Conservation (phyloP, 768 basidiomycete species). For the Zangia roseola region DNA sequence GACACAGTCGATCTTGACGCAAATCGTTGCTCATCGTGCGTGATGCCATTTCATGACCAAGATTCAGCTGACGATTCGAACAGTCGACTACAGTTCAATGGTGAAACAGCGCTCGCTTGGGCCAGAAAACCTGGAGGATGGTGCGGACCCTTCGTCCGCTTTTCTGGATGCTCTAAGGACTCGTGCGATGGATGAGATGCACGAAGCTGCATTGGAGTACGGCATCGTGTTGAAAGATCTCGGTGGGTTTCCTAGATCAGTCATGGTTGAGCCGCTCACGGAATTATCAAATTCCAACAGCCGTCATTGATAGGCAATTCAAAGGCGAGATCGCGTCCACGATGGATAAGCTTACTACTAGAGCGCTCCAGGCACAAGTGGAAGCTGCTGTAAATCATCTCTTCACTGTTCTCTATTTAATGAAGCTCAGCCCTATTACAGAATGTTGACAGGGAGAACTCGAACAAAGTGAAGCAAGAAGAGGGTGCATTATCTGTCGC, state of each 20-base stretch:
- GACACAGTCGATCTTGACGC: conserved; percentile 83
- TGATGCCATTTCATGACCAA: conserved; percentile 11
- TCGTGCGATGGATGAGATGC: conserved; percentile 85
- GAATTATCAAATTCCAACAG: conserved; percentile 33
- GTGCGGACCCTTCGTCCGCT: conserved; percentile 64
- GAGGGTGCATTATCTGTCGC: conserved; percentile 80
- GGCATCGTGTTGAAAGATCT: conserved; percentile 83
- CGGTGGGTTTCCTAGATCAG: conserved; percentile 38
- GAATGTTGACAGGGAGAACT: conserved; percentile 87
- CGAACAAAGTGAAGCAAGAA: conserved; percentile 84
- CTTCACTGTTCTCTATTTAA: background rate
- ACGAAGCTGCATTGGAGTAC: conserved; percentile 77
- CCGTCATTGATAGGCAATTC: conserved; percentile 85
- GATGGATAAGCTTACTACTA: conserved; percentile 83
- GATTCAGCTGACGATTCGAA: background rate
- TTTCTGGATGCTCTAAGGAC: conserved; percentile 82
- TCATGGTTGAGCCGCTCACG: conserved; percentile 1
- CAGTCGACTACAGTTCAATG: conserved; percentile 58
- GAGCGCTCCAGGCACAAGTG: conserved; percentile 83
- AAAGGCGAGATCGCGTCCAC: conserved; percentile 85
- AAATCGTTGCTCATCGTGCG: conserved; percentile 77
- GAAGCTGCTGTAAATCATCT: conserved; percentile 66
- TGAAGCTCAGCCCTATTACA: conserved; percentile 23
- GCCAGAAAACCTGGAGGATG: conserved; percentile 72
- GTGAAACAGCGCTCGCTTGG: conserved; percentile 80